phyloP scores from a whole-genome alignment of 2,329 filamentous ascomycete species.

The Alternaria novae-zelandiae region DNA sequence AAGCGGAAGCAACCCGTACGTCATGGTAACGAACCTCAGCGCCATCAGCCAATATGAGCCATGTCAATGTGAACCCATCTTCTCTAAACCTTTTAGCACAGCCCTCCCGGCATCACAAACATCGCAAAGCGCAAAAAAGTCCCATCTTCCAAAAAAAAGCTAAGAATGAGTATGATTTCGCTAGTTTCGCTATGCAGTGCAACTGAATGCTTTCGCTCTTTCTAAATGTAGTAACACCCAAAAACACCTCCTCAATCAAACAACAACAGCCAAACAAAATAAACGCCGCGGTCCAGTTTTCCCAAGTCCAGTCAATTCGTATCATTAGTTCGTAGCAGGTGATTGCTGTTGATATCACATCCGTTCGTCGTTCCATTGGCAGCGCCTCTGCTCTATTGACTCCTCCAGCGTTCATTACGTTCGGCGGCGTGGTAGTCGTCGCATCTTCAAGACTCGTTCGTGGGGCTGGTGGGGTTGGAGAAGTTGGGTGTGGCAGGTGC shows the following conservation, averaged over 20 bases:
- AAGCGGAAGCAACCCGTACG: too few species aligned
- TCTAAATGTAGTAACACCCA: background rate
- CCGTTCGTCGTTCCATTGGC: background rate
- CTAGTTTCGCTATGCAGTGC: constrained; percentile 5
- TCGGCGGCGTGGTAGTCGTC: background rate
- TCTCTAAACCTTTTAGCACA: too few species aligned
- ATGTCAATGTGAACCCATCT: too few species aligned
- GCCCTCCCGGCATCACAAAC: too few species aligned
- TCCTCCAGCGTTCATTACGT: background rate
- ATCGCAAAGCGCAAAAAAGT: background rate
- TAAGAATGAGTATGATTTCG: constrained; percentile 1
- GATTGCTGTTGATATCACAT: background rate
- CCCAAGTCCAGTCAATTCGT: background rate
- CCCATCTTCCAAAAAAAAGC: background rate
- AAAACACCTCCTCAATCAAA: background rate
- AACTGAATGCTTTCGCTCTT: constrained; percentile 4
- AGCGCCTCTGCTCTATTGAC: background rate
- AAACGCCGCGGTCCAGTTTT: background rate
- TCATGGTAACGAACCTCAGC: too few species aligned
- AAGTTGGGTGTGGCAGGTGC: constrained; percentile 35
- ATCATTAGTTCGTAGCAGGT: constrained; percentile 2
- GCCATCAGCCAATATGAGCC: too few species aligned
- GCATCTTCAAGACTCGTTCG: constrained; percentile 22
- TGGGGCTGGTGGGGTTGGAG: constrained; percentile 34
- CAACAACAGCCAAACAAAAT: background rate